A percentile compares a stretch with the other conserved stretches of the same genome.
These are phyloP conservation scores for Amyloporia xantha DNA, from an alignment of 768 basidiomycete genomes.

Conservation along the genomic window DNA sequence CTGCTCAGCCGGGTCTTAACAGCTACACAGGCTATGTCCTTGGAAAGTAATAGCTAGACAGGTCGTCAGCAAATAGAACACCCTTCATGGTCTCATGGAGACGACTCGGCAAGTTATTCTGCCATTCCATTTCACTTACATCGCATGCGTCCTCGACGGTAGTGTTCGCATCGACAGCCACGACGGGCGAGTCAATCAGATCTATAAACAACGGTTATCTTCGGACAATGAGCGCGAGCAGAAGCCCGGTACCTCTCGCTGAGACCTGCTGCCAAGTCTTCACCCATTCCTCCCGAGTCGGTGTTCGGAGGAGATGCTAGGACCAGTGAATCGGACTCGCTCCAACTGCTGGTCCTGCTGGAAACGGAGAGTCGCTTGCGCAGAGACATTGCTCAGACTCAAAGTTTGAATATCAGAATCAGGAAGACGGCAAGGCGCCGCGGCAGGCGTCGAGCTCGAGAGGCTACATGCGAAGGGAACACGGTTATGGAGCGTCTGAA, in stretches of 20 bases:
- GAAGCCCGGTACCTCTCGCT: conserved; percentile 45
- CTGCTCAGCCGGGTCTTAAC: conserved; percentile 34
- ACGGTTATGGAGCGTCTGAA: conserved; percentile 1
- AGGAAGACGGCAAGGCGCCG: neutral
- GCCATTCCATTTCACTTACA: conserved; percentile 45
- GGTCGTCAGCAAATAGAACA: neutral
- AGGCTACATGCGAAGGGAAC: conserved; percentile 1
- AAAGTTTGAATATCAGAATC: neutral
- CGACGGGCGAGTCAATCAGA: conserved; percentile 62
- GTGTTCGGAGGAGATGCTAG: conserved; percentile 23
- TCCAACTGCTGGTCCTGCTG: conserved; percentile 18
- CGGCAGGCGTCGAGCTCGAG: neutral
- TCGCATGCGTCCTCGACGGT: conserved; percentile 82
- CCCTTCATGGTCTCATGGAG: no score
- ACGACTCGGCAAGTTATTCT: no score
- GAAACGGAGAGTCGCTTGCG: conserved; percentile 27
- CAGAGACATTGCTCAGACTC: conserved; percentile 18
- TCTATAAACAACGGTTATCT: conserved; percentile 35
- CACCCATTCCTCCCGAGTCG: conserved; percentile 49
- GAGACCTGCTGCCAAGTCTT: conserved; percentile 47
- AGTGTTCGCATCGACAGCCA: conserved; percentile 60
- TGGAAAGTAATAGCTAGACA: conserved; percentile 51
- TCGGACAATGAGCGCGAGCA: no score
- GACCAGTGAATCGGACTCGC: conserved; percentile 21
- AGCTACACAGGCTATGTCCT: conserved; percentile 60